phyloP scores from a whole-genome alignment of 176 grass and related monocot genomes.

The Ensete glaucum region DNA sequence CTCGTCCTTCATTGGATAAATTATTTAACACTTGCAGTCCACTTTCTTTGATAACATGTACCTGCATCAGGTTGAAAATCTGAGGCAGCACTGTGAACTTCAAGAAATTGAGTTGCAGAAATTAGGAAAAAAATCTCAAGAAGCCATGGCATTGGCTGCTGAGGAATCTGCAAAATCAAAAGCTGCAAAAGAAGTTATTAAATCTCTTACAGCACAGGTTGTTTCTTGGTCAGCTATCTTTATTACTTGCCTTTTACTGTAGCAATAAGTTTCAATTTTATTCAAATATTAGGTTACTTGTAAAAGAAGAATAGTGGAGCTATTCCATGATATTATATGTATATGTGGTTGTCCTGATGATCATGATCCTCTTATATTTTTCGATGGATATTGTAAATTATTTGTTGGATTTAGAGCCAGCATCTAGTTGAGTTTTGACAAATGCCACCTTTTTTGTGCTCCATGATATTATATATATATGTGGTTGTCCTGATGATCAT shows the following conservation, averaged over 20 bases:
- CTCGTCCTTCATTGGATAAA: neutral
- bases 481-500: neutral
- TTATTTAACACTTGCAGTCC: constrained; percentile 4
- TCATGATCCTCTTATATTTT: neutral
- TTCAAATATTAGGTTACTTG: neutral
- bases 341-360: neutral
- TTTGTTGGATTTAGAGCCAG: too few species aligned
- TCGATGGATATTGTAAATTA: too few species aligned
- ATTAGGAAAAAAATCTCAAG: constrained; percentile 77
- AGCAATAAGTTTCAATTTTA: neutral
- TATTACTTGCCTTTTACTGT: neutral
- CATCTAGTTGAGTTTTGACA: too few species aligned
- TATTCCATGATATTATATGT: neutral
- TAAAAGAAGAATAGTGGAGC: neutral
- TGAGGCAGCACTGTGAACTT: constrained; percentile 66
- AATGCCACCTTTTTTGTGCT: too few species aligned
- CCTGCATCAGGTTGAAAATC: constrained; percentile 62
- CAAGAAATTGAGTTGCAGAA: constrained; percentile 88
- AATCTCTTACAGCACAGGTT: constrained; percentile 82
- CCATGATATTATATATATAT: too few species aligned
- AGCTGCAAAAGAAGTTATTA: constrained; percentile 97
- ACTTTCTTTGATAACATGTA: neutral
- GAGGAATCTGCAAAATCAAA: constrained; percentile 97
- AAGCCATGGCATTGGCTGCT: constrained; percentile 57
- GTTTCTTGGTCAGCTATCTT: constrained; percentile 15